Percentiles rank a stretch among this genome's conserved stretches.
These are phyloP conservation scores for Massariosphaeria phaeospora DNA, from an alignment of 495 filamentous ascomycete genomes.

Conservation along the genomic window DNA sequence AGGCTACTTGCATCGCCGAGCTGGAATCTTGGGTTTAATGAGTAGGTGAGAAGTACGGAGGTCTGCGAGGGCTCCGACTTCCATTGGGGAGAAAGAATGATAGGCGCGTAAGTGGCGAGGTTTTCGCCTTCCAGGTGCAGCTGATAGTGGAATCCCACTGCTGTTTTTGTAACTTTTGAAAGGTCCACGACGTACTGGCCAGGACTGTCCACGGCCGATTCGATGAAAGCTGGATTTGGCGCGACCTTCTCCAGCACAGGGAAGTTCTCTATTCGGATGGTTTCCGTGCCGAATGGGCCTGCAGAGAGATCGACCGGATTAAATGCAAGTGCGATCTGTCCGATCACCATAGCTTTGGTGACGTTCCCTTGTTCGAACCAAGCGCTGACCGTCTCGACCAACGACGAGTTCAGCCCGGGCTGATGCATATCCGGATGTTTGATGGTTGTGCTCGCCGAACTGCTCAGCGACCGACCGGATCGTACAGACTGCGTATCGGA, in stretches of 20 bases:
- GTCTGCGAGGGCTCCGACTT: conserved; percentile 76
- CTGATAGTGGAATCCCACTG: conserved; percentile 91
- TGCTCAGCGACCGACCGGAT: conserved; percentile 75
- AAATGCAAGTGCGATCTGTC: conserved; percentile 86
- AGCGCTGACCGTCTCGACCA: conserved; percentile 86
- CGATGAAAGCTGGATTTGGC: conserved; percentile 85
- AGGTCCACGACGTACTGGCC: conserved; percentile 79
- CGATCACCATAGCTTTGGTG: conserved; percentile 68
- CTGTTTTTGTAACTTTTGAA: conserved; percentile 62
- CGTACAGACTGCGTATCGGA: conserved; percentile 91
- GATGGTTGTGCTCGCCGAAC: conserved; percentile 49
- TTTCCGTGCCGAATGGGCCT: conserved; percentile 51
- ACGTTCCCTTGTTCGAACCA: conserved; percentile 70
- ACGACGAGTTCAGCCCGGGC: conserved; percentile 79
- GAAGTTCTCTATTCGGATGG: conserved; percentile 86
- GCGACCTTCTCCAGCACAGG: conserved; percentile 87
- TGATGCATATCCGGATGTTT: conserved; percentile 79
- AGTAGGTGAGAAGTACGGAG: conserved; percentile 77
- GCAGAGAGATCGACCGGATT: conserved; percentile 55
- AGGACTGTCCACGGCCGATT: conserved; percentile 60
- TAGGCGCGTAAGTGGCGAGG: conserved; percentile 63
- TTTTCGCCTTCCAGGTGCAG: conserved; percentile 68
- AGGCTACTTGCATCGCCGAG: conserved; percentile 46
- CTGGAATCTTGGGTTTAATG: conserved; percentile 68
- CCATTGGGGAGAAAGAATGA: conserved; percentile 76